Percentiles rank a stretch among this genome's conserved stretches.
Conservation (phyloP, 2,329 filamentous ascomycete genomes). For the Trichoderma afroharzianum region DNA sequence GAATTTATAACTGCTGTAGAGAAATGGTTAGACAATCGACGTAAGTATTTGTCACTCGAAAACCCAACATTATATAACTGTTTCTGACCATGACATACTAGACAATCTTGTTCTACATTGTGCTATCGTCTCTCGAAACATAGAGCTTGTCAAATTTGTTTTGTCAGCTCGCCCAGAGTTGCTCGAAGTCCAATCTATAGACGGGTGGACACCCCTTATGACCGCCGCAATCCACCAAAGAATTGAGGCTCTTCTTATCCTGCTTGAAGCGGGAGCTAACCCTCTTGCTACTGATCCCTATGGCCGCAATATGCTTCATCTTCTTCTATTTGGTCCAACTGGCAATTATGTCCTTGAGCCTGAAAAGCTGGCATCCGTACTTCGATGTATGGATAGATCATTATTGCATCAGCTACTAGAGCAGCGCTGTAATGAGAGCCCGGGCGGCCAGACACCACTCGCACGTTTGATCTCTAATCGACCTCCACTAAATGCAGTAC, state of each 20-base stretch:
- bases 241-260: background rate
- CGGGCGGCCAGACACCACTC: background rate
- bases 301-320: constrained; percentile 1
- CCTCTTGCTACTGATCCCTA: background rate
- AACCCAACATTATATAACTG: background rate
- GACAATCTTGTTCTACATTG: constrained; percentile 1
- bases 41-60: background rate
- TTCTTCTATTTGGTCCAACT: background rate
- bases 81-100: background rate
- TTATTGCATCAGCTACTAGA: background rate
- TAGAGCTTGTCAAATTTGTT: background rate
- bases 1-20: background rate
- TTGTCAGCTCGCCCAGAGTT: background rate
- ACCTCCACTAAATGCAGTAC: background rate
- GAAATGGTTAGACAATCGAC: background rate
- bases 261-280: background rate
- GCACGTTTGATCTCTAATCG: background rate
- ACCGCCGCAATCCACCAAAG: background rate
- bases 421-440: background rate
- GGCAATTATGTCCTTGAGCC: background rate
- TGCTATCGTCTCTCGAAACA: background rate
- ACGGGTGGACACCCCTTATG: background rate
- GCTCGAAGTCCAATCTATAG: background rate
- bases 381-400: background rate
- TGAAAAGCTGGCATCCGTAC: background rate